Base-by-base conservation (phyloP, 2,329 filamentous ascomycete genomes). In the Penicillium aurantiogriseum region DNA sequence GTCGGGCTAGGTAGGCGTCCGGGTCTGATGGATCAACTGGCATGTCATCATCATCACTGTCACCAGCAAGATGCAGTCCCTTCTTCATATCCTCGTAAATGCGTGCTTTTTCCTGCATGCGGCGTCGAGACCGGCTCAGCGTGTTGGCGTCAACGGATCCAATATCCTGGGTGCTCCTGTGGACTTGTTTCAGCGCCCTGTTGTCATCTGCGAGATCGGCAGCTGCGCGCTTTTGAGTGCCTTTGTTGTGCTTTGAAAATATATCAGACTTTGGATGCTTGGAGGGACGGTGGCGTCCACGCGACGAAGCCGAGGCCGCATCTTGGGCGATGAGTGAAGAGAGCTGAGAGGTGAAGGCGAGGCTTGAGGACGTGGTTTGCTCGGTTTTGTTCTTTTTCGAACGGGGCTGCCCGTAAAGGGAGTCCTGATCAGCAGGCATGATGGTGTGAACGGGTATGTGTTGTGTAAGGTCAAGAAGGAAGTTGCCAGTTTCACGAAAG, bases 81-180 rank as follows among this genome's bases (percentile, higher is more conserved):
- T 90, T 84, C 75, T 96, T 96, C 85, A 99, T 88, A 38, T 90
- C 89, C 7, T 89, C 87, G 75, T 99, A 99, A 2, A 94, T 77
- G 5, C 89, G 85, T 4, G 90, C 91, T 75, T 99, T 99, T 77
- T 92, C 88, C 70, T 95, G 88, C 88, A 99, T 90, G 69, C 87
- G 90, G 63, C 88, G 84, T 72, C 88, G 89, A 23, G 90, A 88
- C 56, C 89, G 85, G 79, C 84, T 78, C 70, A 85, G 79, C 19
- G 80, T 76, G 10, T 77, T 79, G 15, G 80, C 77, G 64, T 89
- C 86, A 29, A 88, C 77, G 13, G 71, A 74, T 11, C 83, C 89
- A 55, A 88, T 83, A 67, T 89, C 85, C 47, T 83, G 65, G 39
- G 67, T 81, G 25, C 76, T 80, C 68, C 85, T 83, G 57, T 88